Base-by-base conservation (phyloP, 2,329 filamentous ascomycete species). In the Fusarium circinatum region DNA sequence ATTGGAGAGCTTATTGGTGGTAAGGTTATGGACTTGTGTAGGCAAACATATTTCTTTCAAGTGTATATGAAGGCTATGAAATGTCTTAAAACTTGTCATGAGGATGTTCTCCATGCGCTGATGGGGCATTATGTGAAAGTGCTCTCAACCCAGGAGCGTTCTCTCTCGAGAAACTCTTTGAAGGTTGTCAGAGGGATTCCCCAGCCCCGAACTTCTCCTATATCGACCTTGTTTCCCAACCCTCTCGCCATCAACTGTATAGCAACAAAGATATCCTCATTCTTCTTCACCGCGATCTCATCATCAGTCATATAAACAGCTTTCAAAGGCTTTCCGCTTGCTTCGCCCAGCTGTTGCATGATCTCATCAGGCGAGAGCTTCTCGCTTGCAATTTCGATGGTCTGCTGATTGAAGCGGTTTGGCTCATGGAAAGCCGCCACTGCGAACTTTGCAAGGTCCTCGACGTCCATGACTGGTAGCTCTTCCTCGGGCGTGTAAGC, bases 391-490 rank as follows among this genome's bases (percentile, higher is more conserved):
- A 68, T 63, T 8, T 38, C 48, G 13, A 62, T 28, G 15, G 13
- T 34, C 20, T 44, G 22, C 6, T 4, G 4, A 30, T 49, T n/a
- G 17, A 68, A 68, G 8, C 62, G 47, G 7, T 18, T n/a, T 20
- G 54, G 54, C 8, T 68, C 62, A 9, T 28, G 28, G 4, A 68
- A 68, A 17, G 65, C 47, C 24, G 54, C 39, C 20, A 54, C 54
- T 2, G 54, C 54, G 24, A 68, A 68, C 28, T 54, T 68, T n/a
- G 39, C 62, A 18, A 68, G 30, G 9, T 68, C 65, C 5, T 68
- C 47, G 5, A 68, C 32, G 13, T 68, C 54, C 36, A 68, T 66
- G 14, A 52, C 48, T 18, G 65, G 65, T 6, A 68, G 34, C 14
- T 42, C 24, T 8, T 28, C 38, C 9, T 54, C 47, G 0, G 34